Evolutionary conservation across 495 filamentous ascomycete genomes (phyloP).

Genomic region (Penicillium coffeae): DNA sequence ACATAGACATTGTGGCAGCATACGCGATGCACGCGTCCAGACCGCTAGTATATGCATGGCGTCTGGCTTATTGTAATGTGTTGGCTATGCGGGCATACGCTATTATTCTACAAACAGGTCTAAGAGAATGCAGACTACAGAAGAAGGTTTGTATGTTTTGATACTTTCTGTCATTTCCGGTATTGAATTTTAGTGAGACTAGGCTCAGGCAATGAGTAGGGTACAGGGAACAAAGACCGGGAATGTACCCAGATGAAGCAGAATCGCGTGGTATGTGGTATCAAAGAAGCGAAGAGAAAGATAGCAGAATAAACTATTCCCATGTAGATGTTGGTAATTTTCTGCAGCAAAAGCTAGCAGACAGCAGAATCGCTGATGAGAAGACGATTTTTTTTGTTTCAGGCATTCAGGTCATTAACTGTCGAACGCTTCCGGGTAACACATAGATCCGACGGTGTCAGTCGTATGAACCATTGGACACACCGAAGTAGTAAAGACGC

Average conservation of each 20-base stretch:
- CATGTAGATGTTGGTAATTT: constrained; percentile 14
- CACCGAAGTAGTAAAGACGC: constrained; percentile 12
- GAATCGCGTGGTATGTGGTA: constrained; percentile 37
- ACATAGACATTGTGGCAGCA: not conserved
- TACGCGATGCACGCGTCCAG: constrained; percentile 6
- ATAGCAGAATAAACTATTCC: constrained; percentile 8
- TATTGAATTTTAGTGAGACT: constrained; percentile 5
- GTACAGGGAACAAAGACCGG: constrained; percentile 19
- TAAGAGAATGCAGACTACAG: too few relatives aligned
- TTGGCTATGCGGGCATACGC: constrained; percentile 1
- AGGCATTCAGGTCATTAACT: constrained; percentile 4
- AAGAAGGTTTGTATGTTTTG: constrained; percentile 9
- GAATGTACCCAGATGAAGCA: constrained; percentile 2
- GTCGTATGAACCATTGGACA: constrained; percentile 13
- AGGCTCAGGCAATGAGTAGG: constrained; percentile 19
- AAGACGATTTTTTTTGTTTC: constrained; percentile 14
- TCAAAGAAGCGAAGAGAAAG: constrained; percentile 20
- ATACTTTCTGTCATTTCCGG: constrained; percentile 5
- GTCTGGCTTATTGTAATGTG: constrained; percentile 7
- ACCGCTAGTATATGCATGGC: constrained; percentile 24
- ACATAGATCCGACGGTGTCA: constrained; percentile 3
- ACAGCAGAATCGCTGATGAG: constrained; percentile 11
- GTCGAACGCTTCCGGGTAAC: constrained; percentile 5
- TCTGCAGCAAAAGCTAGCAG: constrained; percentile 8
- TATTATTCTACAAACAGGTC: constrained; percentile 11